Percentiles rank a stretch among this genome's conserved stretches.
phyloP scores from a whole-genome alignment of 2,329 filamentous ascomycete species.

The Pestalotiopsis fici region DNA sequence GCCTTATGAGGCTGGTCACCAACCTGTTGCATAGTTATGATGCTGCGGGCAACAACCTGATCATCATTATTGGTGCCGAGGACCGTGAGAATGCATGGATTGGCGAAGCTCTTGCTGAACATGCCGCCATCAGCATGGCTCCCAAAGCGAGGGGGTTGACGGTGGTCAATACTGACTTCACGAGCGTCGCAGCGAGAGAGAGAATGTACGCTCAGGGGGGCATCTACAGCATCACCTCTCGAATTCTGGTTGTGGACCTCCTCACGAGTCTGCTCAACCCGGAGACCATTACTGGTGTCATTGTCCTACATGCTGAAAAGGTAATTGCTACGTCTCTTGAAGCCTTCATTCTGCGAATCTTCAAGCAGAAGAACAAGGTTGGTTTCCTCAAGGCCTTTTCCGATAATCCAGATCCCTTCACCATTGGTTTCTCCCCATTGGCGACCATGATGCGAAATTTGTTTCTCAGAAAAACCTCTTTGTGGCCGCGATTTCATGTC shows the following conservation, averaged over 20 bases:
- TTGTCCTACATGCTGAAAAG: slow-evolving; percentile 87
- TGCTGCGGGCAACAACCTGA: slow-evolving; percentile 89
- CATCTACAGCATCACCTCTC: slow-evolving; percentile 93
- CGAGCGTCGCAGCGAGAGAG: slow-evolving; percentile 82
- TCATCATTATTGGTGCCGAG: slow-evolving; percentile 85
- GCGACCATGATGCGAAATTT: slow-evolving; percentile 90
- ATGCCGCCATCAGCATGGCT: slow-evolving; percentile 85
- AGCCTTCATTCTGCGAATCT: slow-evolving; percentile 93
- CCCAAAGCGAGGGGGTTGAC: slow-evolving; percentile 82
- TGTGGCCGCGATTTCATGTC: slow-evolving; percentile 94
- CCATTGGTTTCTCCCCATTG: slow-evolving; percentile 83
- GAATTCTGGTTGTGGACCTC: slow-evolving; percentile 92
- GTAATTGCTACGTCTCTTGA: slow-evolving; percentile 86
- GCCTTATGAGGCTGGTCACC: slow-evolving; percentile 88
- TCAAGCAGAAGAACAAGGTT: slow-evolving; percentile 88
- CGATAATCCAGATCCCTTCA: slow-evolving; percentile 89
- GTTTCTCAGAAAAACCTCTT: slow-evolving; percentile 82
- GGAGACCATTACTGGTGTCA: slow-evolving; percentile 80
- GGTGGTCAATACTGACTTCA: slow-evolving; percentile 92
- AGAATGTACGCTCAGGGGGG: slow-evolving; percentile 90
- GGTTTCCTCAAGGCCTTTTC: slow-evolving; percentile 97
- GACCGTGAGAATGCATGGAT: slow-evolving; percentile 97
- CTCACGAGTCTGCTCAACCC: slow-evolving; percentile 81
- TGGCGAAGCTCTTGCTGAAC: slow-evolving; percentile 91
- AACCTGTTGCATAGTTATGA: slow-evolving; percentile 97